phyloP scores from a whole-genome alignment of 345 rosid genomes.

The Acer yangbiense region DNA sequence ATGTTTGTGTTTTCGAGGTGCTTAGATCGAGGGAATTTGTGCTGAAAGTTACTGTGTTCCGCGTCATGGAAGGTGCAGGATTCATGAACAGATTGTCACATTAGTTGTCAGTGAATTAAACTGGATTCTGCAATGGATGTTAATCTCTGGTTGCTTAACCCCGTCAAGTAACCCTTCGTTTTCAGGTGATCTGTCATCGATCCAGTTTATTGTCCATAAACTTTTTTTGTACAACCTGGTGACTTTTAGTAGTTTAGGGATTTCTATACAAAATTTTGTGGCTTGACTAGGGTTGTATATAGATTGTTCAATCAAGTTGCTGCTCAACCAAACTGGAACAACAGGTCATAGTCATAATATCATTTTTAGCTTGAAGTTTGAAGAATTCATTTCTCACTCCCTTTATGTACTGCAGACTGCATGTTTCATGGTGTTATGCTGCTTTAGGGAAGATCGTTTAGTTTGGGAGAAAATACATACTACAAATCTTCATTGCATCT shows the following conservation, averaged over 20 bases:
- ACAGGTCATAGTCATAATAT: conserved; percentile 21
- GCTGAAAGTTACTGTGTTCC: conserved; percentile 79
- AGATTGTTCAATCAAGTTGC: conserved; percentile 36
- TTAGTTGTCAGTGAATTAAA: conserved; percentile 15
- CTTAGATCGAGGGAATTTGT: conserved; percentile 69
- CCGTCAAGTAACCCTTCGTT: background rate
- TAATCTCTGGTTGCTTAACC: conserved; percentile 16
- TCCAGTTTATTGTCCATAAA: conserved; percentile 32
- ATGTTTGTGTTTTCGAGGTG: conserved; percentile 82
- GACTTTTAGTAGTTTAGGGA: conserved; percentile 27
- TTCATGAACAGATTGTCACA: conserved; percentile 23
- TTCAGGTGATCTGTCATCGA: conserved; percentile 22
- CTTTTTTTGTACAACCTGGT: conserved; percentile 20
- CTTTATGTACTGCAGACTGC: background rate
- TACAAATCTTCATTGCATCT: background rate
- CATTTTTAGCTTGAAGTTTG: conserved; percentile 6
- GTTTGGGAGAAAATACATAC: background rate
- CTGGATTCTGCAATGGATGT: conserved; percentile 22
- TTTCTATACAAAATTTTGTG: conserved; percentile 35
- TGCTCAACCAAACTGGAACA: conserved; percentile 19
- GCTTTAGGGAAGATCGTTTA: background rate
- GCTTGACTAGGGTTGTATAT: conserved; percentile 48
- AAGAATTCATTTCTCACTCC: background rate
- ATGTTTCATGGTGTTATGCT: background rate
- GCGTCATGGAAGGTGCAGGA: conserved; percentile 41